A percentile compares a stretch with the other conserved stretches of the same genome.
Conservation (phyloP, 495 filamentous ascomycete genomes). For the Aeminium ludgeri region DNA sequence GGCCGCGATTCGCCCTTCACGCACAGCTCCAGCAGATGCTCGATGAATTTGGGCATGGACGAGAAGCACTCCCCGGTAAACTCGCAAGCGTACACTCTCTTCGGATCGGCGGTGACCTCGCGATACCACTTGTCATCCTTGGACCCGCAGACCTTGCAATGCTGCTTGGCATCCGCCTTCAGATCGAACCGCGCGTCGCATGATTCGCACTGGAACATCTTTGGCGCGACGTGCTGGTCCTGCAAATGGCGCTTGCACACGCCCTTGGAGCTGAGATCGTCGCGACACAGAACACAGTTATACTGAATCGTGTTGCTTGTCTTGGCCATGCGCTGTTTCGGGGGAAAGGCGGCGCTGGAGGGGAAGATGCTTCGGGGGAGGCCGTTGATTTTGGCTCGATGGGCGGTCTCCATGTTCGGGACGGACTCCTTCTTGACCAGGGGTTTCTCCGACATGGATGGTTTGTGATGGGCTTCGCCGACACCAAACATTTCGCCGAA, state of each 20-base stretch:
- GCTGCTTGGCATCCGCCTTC: slow-evolving; percentile 10
- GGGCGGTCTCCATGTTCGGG: no score
- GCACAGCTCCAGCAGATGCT: slow-evolving; percentile 7
- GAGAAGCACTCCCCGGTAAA: slow-evolving; percentile 5
- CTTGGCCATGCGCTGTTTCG: no score
- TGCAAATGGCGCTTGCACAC: slow-evolving; percentile 14
- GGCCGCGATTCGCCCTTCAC: neutral
- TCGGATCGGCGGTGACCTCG: neutral
- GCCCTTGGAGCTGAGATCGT: slow-evolving; percentile 9
- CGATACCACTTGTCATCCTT: slow-evolving; percentile 1
- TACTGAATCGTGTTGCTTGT: neutral
- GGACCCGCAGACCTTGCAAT: slow-evolving; percentile 2
- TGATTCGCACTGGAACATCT: slow-evolving; percentile 6
- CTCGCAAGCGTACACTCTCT: slow-evolving; percentile 9
- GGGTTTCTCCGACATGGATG: no score
- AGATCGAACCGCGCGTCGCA: slow-evolving; percentile 4
- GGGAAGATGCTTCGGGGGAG: no score
- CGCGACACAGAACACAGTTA: slow-evolving; percentile 7
- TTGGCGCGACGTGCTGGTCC: slow-evolving; percentile 12
- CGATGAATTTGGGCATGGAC: slow-evolving; percentile 5
- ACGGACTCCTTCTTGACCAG: no score
- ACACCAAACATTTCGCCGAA: no score
- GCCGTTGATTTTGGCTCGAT: no score
- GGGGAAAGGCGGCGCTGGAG: no score
- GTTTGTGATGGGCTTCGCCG: no score